Percentiles rank a stretch among this genome's conserved stretches.
phyloP scores from a whole-genome alignment of 2,329 filamentous ascomycete genomes.

The Ascochyta lentis region DNA sequence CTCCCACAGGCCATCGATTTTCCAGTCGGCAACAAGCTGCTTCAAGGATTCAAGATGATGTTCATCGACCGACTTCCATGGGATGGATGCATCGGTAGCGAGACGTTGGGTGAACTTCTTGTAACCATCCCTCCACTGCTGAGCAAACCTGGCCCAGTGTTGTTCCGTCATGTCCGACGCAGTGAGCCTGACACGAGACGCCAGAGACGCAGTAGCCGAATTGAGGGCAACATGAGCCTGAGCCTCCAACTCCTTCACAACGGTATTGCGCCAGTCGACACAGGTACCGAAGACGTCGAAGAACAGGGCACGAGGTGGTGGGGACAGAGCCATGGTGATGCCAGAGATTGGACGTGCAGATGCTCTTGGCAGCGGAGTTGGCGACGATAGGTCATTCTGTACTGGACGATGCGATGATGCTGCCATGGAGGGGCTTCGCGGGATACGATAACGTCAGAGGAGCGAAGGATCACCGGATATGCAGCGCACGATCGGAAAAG shows the following conservation, averaged over 20 bases:
- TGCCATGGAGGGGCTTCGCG: constrained; percentile 20
- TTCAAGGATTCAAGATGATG: constrained; percentile 71
- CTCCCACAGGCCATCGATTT: constrained; percentile 65
- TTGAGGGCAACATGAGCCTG: constrained; percentile 59
- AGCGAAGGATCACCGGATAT: constrained; percentile 11
- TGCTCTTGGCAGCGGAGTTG: constrained; percentile 15
- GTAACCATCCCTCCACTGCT: constrained; percentile 74
- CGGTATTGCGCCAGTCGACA: constrained; percentile 77
- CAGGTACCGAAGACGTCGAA: constrained; percentile 84
- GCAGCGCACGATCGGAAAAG: constrained; percentile 18
- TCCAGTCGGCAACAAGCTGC: constrained; percentile 63
- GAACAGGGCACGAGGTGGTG: constrained; percentile 63
- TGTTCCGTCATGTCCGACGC: constrained; percentile 60
- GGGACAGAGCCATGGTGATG: constrained; percentile 34
- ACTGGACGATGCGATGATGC: constrained; percentile 16
- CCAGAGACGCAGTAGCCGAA: constrained; percentile 53
- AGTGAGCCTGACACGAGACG: constrained; percentile 56
- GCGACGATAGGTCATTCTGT: constrained; percentile 23
- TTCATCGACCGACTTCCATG: constrained; percentile 74
- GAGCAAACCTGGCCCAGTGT: constrained; percentile 70
- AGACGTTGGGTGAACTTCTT: constrained; percentile 64
- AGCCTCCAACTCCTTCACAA: constrained; percentile 64
- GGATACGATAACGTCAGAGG: constrained; percentile 21
- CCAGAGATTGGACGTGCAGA: constrained; percentile 12
- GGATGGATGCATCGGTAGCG: constrained; percentile 51